Evolutionary conservation across 2,329 filamentous ascomycete genomes (phyloP).

Genomic region (Hymenoscyphus fructigenus): DNA sequence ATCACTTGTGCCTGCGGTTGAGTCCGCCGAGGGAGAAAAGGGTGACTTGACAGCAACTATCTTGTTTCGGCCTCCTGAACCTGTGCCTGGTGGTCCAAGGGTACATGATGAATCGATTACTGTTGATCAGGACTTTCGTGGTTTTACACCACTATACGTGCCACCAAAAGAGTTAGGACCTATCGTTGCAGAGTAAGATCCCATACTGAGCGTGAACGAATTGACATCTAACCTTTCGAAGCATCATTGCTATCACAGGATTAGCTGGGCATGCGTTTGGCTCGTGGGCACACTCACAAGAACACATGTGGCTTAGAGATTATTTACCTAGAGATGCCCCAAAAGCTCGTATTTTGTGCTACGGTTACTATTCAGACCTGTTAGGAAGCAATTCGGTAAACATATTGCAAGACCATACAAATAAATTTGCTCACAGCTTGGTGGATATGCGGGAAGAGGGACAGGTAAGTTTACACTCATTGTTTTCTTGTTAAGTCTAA

Average conservation of each 20-base stretch:
- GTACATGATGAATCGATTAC: conserved; percentile 1
- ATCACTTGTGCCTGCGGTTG: not conserved
- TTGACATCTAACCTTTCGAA: not conserved
- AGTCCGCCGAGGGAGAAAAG: not conserved
- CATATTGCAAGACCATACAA: not conserved
- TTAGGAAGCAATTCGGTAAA: not conserved
- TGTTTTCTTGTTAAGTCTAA: not conserved
- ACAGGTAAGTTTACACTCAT: conserved; percentile 5
- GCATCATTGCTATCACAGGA: conserved; percentile 42
- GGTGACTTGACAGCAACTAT: not conserved
- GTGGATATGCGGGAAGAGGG: conserved; percentile 21
- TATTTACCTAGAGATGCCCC: conserved; percentile 38
- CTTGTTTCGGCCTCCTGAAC: not conserved
- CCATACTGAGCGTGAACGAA: no score
- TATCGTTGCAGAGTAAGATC: not conserved
- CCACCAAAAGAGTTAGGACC: conserved; percentile 1
- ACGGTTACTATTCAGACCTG: not conserved
- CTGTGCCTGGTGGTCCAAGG: not conserved
- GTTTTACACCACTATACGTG: conserved; percentile 13
- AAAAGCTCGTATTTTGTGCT: conserved; percentile 7
- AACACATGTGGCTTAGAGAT: conserved; percentile 40
- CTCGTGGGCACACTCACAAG: conserved; percentile 40
- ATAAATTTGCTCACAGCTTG: conserved; percentile 25
- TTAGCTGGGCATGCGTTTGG: conserved; percentile 41
- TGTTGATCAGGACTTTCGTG: conserved; percentile 8